Evolutionary conservation across 1,284 basidiomycete species (phyloP).

Genomic region (Gymnopus androsaceus): DNA sequence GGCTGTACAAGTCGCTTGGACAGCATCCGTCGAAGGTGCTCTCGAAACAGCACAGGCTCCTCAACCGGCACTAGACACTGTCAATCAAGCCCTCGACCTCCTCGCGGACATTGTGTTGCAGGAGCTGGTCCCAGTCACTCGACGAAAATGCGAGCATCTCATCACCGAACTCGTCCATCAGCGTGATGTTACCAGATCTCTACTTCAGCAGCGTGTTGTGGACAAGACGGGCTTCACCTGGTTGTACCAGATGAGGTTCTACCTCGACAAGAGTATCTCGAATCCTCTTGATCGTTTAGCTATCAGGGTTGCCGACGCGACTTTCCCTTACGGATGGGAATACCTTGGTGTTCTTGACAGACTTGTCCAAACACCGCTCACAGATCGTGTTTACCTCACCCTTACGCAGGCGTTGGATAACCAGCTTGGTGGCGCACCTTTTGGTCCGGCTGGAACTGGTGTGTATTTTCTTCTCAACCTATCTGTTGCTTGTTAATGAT

Average conservation of each 20-base stretch:
- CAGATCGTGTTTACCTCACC: slow-evolving; percentile 96
- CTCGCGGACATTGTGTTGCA: slow-evolving; percentile 94
- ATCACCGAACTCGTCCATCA: slow-evolving; percentile 99
- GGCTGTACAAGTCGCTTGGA: slow-evolving; percentile 95
- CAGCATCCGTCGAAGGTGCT: slow-evolving; percentile 77
- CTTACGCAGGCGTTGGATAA: slow-evolving; percentile 94
- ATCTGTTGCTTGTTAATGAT: slow-evolving; percentile 9
- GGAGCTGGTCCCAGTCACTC: slow-evolving; percentile 85
- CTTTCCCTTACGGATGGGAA: slow-evolving; percentile 98
- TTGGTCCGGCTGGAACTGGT: slow-evolving; percentile 98
- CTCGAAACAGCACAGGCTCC: slow-evolving; percentile 61
- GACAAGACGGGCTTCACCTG: slow-evolving; percentile 84
- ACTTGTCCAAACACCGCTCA: slow-evolving; percentile 97
- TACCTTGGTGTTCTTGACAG: slow-evolving; percentile 97
- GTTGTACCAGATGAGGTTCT: slow-evolving; percentile 99
- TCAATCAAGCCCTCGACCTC: slow-evolving; percentile 85
- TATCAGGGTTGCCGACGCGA: slow-evolving; percentile 88
- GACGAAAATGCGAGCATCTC: slow-evolving; percentile 97
- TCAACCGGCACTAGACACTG: slow-evolving; percentile 72
- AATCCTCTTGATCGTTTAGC: slow-evolving; percentile 81
- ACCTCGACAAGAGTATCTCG: slow-evolving; percentile 71
- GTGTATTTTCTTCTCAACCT: slow-evolving; percentile 1
- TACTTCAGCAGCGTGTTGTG: slow-evolving; percentile 68
- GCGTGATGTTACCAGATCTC: slow-evolving; percentile 86
- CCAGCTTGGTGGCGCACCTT: slow-evolving; percentile 95